Conservation (phyloP, 225 moss, liverwort and hornwort species). For the Climacium dendroides region DNA sequence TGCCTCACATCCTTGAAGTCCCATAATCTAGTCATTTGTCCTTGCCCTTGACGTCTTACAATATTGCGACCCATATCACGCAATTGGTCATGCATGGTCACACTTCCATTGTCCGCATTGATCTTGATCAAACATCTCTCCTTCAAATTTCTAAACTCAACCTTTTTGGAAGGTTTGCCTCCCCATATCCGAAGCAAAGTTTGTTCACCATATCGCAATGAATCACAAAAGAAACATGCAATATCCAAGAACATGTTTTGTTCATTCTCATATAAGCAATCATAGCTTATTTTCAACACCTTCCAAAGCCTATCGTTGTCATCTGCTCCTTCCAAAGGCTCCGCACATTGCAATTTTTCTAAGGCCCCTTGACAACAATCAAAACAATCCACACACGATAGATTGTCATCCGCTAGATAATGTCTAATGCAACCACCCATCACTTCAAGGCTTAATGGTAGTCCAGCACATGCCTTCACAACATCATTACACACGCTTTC, state of each 20-base stretch:
- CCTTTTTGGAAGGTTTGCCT: fast-evolving
- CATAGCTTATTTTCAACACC: background rate
- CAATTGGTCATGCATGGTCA: background rate
- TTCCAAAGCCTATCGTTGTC: background rate
- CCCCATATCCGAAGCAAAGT: background rate
- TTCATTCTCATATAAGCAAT: background rate
- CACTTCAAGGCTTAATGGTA: background rate
- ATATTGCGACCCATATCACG: background rate
- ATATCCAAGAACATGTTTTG: background rate
- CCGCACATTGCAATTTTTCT: fast-evolving
- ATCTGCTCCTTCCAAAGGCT: background rate
- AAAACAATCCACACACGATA: background rate
- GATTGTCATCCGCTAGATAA: fast-evolving
- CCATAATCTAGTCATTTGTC: background rate
- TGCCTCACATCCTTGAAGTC: background rate
- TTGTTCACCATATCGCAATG: fast-evolving
- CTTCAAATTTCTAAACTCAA: background rate
- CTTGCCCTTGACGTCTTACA: background rate
- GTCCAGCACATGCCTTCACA: background rate
- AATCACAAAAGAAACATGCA: too few species aligned
- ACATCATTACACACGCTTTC: background rate
- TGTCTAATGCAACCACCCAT: background rate
- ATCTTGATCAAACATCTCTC: background rate
- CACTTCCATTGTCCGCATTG: fast-evolving
- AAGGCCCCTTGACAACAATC: background rate